These are phyloP conservation scores for Porphyrellus cyaneotinctus DNA, from an alignment of 768 basidiomycete species.

Conservation along the genomic window DNA sequence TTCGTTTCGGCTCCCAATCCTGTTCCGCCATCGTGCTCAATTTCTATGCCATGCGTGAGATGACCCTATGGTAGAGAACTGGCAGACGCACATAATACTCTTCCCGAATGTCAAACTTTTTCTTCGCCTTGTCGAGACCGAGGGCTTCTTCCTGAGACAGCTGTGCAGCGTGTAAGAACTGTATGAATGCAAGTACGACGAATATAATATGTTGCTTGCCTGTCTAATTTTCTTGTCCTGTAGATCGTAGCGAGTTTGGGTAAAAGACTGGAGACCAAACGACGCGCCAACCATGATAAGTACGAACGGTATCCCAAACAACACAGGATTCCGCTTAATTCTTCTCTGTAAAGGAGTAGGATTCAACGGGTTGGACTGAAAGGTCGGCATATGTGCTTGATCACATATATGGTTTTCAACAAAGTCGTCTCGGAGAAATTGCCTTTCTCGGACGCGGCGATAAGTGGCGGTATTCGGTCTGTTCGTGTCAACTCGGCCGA, in stretches of 20 bases:
- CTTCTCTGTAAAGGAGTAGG: conserved; percentile 27
- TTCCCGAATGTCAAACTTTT: conserved; percentile 88
- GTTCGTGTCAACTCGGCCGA: conserved; percentile 1
- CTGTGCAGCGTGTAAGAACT: conserved; percentile 30
- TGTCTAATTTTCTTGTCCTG: conserved; percentile 76
- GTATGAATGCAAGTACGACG: neutral
- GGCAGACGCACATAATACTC: conserved; percentile 84
- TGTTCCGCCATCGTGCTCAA: conserved; percentile 58
- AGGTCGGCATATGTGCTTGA: conserved; percentile 37
- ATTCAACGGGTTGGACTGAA: conserved; percentile 42
- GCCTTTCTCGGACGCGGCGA: neutral
- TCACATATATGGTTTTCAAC: too few relatives aligned
- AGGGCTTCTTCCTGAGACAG: conserved; percentile 77
- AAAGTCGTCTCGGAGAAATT: too few relatives aligned
- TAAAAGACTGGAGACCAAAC: conserved; percentile 77
- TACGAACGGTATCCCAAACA: conserved; percentile 88
- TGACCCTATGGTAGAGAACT: neutral
- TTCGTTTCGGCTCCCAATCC: conserved; percentile 86
- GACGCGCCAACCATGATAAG: conserved; percentile 82
- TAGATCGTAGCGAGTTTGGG: conserved; percentile 87
- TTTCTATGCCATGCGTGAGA: conserved; percentile 36
- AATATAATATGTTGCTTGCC: conserved; percentile 35
- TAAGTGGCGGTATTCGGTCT: neutral
- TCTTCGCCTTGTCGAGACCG: conserved; percentile 60
- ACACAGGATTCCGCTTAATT: conserved; percentile 57